Conservation (phyloP, 2,329 filamentous ascomycete species). For the Trichoderma sp. region DNA sequence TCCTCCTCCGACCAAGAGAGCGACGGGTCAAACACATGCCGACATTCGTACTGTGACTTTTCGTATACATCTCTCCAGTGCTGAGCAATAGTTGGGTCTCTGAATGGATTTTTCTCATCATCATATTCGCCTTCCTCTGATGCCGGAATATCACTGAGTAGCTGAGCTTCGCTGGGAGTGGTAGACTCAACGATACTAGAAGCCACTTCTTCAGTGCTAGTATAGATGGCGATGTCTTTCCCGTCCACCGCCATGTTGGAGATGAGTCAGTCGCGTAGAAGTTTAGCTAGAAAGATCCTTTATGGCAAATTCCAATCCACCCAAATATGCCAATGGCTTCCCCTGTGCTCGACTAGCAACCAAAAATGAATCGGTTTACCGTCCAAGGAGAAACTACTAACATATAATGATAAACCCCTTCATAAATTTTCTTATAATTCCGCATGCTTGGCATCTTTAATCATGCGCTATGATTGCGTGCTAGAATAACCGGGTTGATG, state of each 20-base stretch:
- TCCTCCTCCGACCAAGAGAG: conserved; percentile 15
- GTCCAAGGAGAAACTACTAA: background rate
- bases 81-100: conserved; percentile 1
- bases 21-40: conserved; percentile 15
- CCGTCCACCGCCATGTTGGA: conserved; percentile 3
- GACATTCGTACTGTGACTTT: conserved; percentile 19
- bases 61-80: conserved; percentile 20
- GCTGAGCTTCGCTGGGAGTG: background rate
- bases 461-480: conserved; percentile 21
- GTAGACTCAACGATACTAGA: background rate
- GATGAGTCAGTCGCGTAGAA: background rate
- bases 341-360: background rate
- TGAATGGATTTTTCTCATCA: conserved; percentile 8
- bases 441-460: conserved; percentile 6
- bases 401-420: background rate
- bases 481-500: background rate
- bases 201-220: background rate
- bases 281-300: background rate
- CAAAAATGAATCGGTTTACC: background rate
- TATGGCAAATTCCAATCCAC: background rate
- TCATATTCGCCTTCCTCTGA: conserved; percentile 11
- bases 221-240: background rate
- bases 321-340: background rate
- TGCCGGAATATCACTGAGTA: background rate
- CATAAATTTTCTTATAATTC: conserved; percentile 1